Base-by-base conservation (phyloP, 1,284 basidiomycete species). In the Moniliella sp. region DNA sequence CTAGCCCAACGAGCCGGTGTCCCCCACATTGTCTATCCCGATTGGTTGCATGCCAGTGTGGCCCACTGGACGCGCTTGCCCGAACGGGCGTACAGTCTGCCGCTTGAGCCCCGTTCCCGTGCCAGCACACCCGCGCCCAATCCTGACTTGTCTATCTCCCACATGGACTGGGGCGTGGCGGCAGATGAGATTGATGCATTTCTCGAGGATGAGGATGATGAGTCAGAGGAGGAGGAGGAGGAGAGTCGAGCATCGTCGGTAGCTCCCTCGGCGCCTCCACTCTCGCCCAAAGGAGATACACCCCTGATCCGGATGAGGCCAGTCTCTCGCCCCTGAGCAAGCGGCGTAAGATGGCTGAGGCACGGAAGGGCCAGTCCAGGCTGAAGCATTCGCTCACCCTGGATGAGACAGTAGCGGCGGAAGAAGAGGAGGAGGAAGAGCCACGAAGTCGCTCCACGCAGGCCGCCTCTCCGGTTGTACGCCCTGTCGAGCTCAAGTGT, bases 11-110 rank as follows among this genome's bases (percentile, higher is more conserved):
- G 69, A 45, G 36, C 26, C 17, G 25, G 28, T 4, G 69, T 69
- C 9, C 69, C 81, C 46, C 72, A 77, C 46, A 71, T 91, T 38
- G 83, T 97, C 4, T 78, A 76, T 72, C 64, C 79, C 2, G 65
- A 71, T 5, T 94, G 86, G 86, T 76, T 93, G 50, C 74, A 73
- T 30, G 76, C 84, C 53, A 79, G 75, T 8, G 67, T 86, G 32
- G 75, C 77, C 11, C 64, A 75, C 18, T 94, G 84, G 84, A 61
- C 62, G 30, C 69, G 70, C 36, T 73, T 75, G 51, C 71, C 75
- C 43, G 82, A 84, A 62, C 64, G 61, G 0, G 66, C 66, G 12
- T 83, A 82, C 61, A 23, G 7, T n/a, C n/a, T 23, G 21, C 21
- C 21, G n/a, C 7, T 7, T 7, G 21, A 23, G 8, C n/a, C n/a